Percentiles rank a stretch among this genome's conserved stretches.
These are phyloP conservation scores for Epichloe brachyelytri DNA, from an alignment of 2,329 filamentous ascomycete species.

Conservation along the genomic window DNA sequence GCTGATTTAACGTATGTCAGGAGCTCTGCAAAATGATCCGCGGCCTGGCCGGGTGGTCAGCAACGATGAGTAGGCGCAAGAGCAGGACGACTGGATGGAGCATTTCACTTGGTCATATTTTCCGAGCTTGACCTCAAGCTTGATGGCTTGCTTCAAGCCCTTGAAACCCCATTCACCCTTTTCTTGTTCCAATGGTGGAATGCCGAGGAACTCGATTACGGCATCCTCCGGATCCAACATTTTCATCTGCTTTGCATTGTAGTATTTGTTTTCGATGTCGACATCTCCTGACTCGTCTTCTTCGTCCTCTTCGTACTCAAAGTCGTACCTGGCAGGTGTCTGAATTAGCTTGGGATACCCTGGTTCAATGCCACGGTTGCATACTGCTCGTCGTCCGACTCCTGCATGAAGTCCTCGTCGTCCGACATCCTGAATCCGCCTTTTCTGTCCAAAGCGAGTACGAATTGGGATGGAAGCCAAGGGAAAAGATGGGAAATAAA, in stretches of 20 bases:
- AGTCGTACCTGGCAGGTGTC: constrained; percentile 55
- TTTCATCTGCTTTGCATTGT: constrained; percentile 98
- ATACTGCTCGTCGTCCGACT: constrained; percentile 34
- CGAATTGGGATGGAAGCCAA: too few species aligned
- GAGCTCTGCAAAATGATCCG: constrained; percentile 86
- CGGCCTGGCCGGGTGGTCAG: constrained; percentile 45
- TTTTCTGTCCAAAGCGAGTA: too few species aligned
- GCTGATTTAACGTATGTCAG: constrained; percentile 95
- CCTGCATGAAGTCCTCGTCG: constrained; percentile 37
- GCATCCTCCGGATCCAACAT: constrained; percentile 74
- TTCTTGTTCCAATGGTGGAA: constrained; percentile 71
- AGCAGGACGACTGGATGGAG: too few species aligned
- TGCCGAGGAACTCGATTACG: constrained; percentile 81
- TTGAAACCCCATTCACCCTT: constrained; percentile 99
- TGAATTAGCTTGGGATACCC: constrained; percentile 4
- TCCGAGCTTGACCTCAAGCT: constrained; percentile 88
- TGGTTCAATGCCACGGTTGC: constrained; percentile 4
- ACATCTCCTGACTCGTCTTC: constrained; percentile 81
- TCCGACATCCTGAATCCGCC: constrained; percentile 30
- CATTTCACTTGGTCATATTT: constrained; percentile 61
- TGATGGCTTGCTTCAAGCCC: constrained; percentile 93
- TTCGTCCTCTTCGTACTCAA: constrained; percentile 91
- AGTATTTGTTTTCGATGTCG: constrained; percentile 98
- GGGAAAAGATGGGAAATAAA: background rate
- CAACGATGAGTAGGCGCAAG: background rate